These are phyloP conservation scores for Pachyrhizus erosus DNA, from an alignment of 306 rosid genomes.

Conservation along the genomic window DNA sequence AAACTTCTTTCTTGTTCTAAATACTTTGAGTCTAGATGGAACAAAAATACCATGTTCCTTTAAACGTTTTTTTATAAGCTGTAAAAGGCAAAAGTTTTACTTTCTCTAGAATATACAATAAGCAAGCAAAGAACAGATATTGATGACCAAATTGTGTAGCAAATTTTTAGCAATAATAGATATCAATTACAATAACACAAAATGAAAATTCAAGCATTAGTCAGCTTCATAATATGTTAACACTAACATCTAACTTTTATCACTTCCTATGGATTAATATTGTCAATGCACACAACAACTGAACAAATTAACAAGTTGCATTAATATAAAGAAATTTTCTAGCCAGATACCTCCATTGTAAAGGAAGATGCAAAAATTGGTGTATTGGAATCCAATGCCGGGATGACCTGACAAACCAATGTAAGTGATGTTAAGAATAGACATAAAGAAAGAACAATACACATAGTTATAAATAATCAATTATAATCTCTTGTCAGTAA, in stretches of 20 bases:
- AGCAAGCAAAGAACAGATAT: neutral
- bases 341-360: conserved; percentile 6
- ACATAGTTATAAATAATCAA: neutral
- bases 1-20: conserved; percentile 10
- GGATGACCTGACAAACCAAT: conserved; percentile 10
- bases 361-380: conserved; percentile 15
- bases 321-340: neutral
- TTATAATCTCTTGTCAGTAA: neutral
- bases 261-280: neutral
- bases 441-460: neutral
- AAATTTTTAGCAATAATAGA: neutral
- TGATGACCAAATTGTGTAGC: neutral
- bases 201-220: neutral
- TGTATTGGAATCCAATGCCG: conserved; percentile 21
- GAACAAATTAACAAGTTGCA: neutral
- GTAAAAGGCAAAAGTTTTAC: neutral
- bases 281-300: neutral
- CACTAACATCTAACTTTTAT: neutral
- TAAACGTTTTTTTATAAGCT: conserved; percentile 4
- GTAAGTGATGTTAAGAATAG: neutral
- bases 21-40: conserved; percentile 19
- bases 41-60: conserved; percentile 24
- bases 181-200: neutral
- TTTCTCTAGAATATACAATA: neutral
- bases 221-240: neutral